These are phyloP conservation scores for Casaregolazyma suthepensis DNA, from an alignment of 1,139 yeast genomes.

Conservation along the genomic window DNA sequence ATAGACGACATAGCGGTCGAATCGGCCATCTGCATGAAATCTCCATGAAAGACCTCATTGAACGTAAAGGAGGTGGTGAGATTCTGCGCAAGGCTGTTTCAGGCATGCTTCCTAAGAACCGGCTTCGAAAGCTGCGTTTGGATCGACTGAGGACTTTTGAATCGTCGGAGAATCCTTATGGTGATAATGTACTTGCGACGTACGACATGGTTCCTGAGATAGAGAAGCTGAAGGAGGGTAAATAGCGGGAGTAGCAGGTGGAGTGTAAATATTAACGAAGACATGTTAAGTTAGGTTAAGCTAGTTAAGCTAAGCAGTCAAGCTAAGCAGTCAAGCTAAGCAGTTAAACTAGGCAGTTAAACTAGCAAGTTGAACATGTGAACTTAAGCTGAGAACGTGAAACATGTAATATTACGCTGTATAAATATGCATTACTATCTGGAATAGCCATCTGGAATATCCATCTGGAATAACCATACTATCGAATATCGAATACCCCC, in stretches of 20 bases:
- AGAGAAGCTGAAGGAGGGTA: conserved; percentile 2
- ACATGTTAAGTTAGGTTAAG: too few species aligned
- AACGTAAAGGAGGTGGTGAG: conserved; percentile 81
- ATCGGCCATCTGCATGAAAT: conserved; percentile 86
- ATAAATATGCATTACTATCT: not conserved
- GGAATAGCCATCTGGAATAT: too few species aligned
- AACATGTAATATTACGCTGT: too few species aligned
- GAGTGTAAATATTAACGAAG: not conserved
- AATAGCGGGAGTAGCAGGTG: not conserved
- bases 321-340: too few species aligned
- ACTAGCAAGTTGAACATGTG: too few species aligned
- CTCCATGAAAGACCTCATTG: conserved; percentile 72
- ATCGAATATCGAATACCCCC: not conserved
- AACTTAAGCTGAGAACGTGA: too few species aligned
- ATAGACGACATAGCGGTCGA: conserved; percentile 84
- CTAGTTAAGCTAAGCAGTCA: too few species aligned
- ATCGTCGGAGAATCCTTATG: conserved; percentile 83
- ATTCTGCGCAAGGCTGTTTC: conserved; percentile 78
- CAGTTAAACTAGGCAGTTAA: too few species aligned
- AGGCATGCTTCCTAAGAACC: conserved; percentile 94
- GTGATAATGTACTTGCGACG: conserved; percentile 73
- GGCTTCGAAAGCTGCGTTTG: conserved; percentile 69
- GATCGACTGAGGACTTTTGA: conserved; percentile 83
- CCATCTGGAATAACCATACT: not conserved
- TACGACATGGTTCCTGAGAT: conserved; percentile 55